Conservation (phyloP, 495 filamentous ascomycete species). For the Aspergillus wentii region DNA sequence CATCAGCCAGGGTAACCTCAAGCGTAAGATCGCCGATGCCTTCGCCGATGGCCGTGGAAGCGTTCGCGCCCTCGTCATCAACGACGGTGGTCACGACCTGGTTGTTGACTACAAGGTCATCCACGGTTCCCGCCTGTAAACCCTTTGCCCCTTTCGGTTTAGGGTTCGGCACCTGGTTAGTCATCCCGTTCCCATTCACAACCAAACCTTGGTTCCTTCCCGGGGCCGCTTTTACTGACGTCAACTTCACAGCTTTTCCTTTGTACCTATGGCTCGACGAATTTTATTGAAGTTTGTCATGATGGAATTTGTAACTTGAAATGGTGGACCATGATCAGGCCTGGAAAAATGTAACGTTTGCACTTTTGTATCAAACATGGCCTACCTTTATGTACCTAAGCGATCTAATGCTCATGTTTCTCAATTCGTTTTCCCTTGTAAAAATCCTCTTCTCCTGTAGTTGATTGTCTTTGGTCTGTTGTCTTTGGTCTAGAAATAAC, state of each 20-base stretch:
- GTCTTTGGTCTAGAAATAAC: too few species aligned
- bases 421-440: neutral
- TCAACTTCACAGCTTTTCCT: too few species aligned
- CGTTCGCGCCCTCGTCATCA: constrained; percentile 93
- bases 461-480: too few species aligned
- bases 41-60: constrained; percentile 91
- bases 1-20: constrained; percentile 87
- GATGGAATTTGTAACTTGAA: too few species aligned
- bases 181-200: too few species aligned
- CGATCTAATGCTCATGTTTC: neutral
- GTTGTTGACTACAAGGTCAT: constrained; percentile 99
- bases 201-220: too few species aligned
- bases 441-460: too few species aligned
- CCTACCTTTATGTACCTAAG: neutral
- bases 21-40: constrained; percentile 71
- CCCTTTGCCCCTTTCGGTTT: constrained; percentile 14
- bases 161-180: too few species aligned
- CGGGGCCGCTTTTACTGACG: too few species aligned
- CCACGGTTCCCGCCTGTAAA: constrained; percentile 69
- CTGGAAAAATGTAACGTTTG: neutral
- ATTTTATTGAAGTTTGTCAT: too few species aligned
- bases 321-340: too few species aligned
- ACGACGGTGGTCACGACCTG: constrained; percentile 88
- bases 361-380: neutral
- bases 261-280: too few species aligned